Conservation (phyloP, 2,329 filamentous ascomycete genomes). For the Fusarium sp. region DNA sequence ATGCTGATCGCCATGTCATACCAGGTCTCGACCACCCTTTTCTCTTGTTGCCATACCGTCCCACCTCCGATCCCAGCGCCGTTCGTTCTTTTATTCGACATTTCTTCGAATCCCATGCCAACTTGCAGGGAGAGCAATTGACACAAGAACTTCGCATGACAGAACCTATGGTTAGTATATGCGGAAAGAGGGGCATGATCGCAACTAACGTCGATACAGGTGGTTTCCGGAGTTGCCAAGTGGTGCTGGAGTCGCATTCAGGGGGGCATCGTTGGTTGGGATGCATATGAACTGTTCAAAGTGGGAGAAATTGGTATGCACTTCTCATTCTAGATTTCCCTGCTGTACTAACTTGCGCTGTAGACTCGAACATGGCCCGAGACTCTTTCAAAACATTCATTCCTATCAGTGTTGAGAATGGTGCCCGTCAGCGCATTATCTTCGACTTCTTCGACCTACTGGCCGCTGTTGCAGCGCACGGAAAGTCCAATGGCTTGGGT, state of each 20-base stretch:
- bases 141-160: conserved; percentile 89
- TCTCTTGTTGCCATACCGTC: conserved; percentile 91
- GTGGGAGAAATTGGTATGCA: conserved; percentile 84
- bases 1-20: conserved; percentile 34
- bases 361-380: conserved; percentile 89
- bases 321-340: neutral
- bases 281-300: conserved; percentile 95
- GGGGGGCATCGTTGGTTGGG: conserved; percentile 94
- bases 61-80: conserved; percentile 89
- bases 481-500: conserved; percentile 91
- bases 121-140: conserved; percentile 74
- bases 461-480: conserved; percentile 88
- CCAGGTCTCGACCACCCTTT: conserved; percentile 90
- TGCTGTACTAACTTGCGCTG: conserved; percentile 25
- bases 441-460: conserved; percentile 97
- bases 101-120: conserved; percentile 80
- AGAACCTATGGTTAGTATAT: conserved; percentile 82
- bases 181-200: neutral
- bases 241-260: conserved; percentile 97
- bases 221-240: conserved; percentile 92
- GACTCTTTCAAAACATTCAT: conserved; percentile 98
- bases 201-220: conserved; percentile 60
- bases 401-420: conserved; percentile 89
- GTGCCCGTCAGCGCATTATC: conserved; percentile 86
- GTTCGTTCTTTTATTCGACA: conserved; percentile 92